These are phyloP conservation scores for Tetrapisispora namnaoensis DNA, from an alignment of 805 yeast species.

Conservation along the genomic window DNA sequence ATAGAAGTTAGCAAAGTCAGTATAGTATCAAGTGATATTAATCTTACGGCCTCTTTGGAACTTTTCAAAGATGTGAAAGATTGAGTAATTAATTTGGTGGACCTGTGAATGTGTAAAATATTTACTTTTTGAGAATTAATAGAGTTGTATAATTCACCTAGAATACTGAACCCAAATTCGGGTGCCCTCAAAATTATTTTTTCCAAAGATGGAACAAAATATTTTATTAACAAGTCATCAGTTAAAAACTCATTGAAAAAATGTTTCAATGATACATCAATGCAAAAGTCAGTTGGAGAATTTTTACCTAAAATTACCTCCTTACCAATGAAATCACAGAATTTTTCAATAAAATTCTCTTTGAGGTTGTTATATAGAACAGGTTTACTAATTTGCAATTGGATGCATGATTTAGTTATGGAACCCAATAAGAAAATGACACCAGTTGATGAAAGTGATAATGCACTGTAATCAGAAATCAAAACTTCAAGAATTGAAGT, in stretches of 20 bases:
- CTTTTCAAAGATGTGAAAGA: constrained; percentile 53
- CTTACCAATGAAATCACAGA: constrained; percentile 28
- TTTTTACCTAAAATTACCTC: constrained; percentile 39
- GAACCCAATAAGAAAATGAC: constrained; percentile 31
- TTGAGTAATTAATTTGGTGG: constrained; percentile 43
- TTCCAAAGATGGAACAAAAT: constrained; percentile 53
- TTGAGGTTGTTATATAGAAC: constrained; percentile 15
- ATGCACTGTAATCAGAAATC: constrained; percentile 7
- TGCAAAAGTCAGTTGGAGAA: constrained; percentile 33
- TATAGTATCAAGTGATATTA: constrained; percentile 34
- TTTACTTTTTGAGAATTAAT: constrained; percentile 30
- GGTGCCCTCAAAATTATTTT: constrained; percentile 72
- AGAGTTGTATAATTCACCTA: constrained; percentile 37
- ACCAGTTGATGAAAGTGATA: constrained; percentile 29
- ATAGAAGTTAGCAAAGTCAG: constrained; percentile 20
- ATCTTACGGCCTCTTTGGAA: constrained; percentile 56
- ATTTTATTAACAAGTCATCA: constrained; percentile 30
- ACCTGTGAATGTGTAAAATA: constrained; percentile 32
- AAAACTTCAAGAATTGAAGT: constrained; percentile 2
- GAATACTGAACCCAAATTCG: constrained; percentile 52
- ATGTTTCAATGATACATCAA: constrained; percentile 35
- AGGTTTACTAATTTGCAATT: constrained; percentile 14
- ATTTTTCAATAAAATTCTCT: constrained; percentile 12
- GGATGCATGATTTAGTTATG: constrained; percentile 25
- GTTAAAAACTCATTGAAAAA: constrained; percentile 38